phyloP scores from a whole-genome alignment of 176 grass and related monocot species.

The Olyra latifolia region DNA sequence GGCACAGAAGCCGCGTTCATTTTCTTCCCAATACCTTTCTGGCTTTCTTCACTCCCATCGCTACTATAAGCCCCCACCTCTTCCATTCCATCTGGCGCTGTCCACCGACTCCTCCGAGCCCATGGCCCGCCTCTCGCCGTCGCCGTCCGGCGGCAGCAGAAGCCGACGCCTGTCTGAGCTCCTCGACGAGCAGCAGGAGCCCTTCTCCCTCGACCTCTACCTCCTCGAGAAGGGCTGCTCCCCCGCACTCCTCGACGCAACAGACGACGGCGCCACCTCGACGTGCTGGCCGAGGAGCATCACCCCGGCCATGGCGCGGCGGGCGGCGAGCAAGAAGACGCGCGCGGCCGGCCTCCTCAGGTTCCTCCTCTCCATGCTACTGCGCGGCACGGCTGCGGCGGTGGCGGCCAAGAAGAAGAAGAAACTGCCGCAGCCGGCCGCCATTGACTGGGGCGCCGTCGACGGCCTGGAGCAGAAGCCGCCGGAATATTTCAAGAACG shows the following conservation, averaged over 20 bases:
- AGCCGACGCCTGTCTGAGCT: conserved; percentile 36
- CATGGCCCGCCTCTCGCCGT: conserved; percentile 10
- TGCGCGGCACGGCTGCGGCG: neutral
- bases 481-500: neutral
- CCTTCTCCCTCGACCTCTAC: conserved; percentile 47
- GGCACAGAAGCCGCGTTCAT: too few species aligned
- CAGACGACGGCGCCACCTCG: neutral
- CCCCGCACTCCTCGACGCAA: neutral
- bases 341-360: neutral
- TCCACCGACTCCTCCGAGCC: neutral
- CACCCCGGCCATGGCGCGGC: neutral
- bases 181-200: conserved; percentile 51
- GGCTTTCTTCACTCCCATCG: neutral
- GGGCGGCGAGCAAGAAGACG: neutral
- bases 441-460: neutral
- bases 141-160: neutral
- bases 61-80: neutral
- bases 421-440: neutral
- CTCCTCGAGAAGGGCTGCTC: conserved; percentile 57
- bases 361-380: conserved; percentile 28
- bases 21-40: neutral
- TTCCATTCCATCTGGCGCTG: neutral
- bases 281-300: conserved; percentile 30
- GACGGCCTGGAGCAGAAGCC: neutral
- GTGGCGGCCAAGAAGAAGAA: neutral